phyloP scores from a whole-genome alignment of 768 basidiomycete genomes.

The Zangia roseola region DNA sequence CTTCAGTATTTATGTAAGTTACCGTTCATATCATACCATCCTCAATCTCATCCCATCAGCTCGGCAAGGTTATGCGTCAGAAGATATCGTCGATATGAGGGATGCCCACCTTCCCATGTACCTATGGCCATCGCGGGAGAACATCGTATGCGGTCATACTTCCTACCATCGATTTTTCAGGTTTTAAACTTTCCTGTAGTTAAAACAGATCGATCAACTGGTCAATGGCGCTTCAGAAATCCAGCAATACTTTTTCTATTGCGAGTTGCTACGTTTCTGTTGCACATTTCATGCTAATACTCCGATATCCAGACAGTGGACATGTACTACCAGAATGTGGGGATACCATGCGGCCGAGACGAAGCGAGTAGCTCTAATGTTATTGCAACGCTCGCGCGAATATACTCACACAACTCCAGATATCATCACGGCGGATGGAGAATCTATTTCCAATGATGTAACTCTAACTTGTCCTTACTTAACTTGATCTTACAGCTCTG shows the following conservation, averaged over 20 bases:
- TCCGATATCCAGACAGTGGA: constrained; percentile 7
- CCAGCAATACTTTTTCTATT: constrained; percentile 52
- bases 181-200: constrained; percentile 21
- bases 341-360: constrained; percentile 46
- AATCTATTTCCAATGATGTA: constrained; percentile 5
- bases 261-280: constrained; percentile 28
- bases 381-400: no score
- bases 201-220: constrained; percentile 40
- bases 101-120: no score
- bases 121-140: no score
- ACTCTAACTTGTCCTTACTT: background rate
- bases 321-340: constrained; percentile 14
- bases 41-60: background rate
- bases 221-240: constrained; percentile 38
- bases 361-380: constrained; percentile 33
- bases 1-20: no score
- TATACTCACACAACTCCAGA: background rate
- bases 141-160: no score
- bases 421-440: constrained; percentile 2
- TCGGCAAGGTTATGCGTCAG: constrained; percentile 36
- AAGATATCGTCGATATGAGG: no score
- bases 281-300: background rate
- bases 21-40: no score
- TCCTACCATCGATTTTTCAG: no score
- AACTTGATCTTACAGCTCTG: background rate